Evolutionary conservation across 1,139 yeast species (phyloP).

Genomic region (Oligophagozyma castellii): DNA sequence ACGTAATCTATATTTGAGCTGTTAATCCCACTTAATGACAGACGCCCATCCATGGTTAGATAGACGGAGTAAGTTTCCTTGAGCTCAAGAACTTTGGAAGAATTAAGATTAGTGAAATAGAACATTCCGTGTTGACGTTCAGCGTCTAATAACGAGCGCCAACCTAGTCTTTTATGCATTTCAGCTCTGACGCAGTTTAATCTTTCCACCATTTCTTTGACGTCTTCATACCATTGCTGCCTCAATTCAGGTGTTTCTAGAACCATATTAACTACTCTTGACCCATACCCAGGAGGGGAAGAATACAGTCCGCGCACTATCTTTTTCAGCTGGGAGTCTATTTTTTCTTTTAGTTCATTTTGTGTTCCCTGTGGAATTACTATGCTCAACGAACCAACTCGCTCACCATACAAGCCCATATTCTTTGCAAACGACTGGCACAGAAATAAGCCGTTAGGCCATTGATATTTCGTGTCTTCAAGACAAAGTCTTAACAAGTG

Average conservation of each 20-base stretch:
- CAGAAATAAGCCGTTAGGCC: constrained; percentile 40
- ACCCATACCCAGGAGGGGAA: constrained; percentile 90
- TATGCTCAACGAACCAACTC: constrained; percentile 67
- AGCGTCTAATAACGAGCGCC: constrained; percentile 66
- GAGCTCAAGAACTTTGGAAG: constrained; percentile 56
- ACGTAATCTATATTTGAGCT: constrained; percentile 58
- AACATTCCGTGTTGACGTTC: constrained; percentile 84
- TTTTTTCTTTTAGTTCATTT: constrained; percentile 23
- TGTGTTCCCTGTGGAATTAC: constrained; percentile 31
- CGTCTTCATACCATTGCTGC: constrained; percentile 66
- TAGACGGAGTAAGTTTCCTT: constrained; percentile 66
- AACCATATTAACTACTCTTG: constrained; percentile 71
- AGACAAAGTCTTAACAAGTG: constrained; percentile 30
- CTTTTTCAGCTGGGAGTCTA: constrained; percentile 60
- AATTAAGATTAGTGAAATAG: constrained; percentile 71
- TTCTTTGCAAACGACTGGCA: constrained; percentile 94
- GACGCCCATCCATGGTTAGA: constrained; percentile 80
- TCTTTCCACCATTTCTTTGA: constrained; percentile 63
- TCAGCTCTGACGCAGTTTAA: constrained; percentile 54
- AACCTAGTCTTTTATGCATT: constrained; percentile 44
- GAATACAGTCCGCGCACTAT: constrained; percentile 81
- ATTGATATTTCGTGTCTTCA: constrained; percentile 16
- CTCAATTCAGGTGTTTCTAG: constrained; percentile 49
- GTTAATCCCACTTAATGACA: constrained; percentile 84
- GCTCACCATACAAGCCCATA: constrained; percentile 94